These are phyloP conservation scores for Botrytis hyacinthi DNA, from an alignment of 2,329 filamentous ascomycete genomes.

Conservation along the genomic window DNA sequence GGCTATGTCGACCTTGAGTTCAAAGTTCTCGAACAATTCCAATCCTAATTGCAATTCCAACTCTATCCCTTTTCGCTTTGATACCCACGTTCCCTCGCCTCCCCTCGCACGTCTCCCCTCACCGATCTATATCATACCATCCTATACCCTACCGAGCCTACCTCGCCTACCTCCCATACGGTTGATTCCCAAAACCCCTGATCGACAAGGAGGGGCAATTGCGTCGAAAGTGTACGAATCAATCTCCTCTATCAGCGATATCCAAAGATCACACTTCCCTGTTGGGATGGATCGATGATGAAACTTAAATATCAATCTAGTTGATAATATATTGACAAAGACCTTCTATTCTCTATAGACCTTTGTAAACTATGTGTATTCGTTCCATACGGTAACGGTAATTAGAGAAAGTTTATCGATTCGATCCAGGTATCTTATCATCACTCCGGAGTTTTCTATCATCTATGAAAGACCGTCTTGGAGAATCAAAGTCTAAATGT, in stretches of 20 bases:
- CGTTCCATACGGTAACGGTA: background rate
- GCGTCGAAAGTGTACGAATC: background rate
- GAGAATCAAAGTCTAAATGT: background rate
- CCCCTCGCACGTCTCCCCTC: conserved; percentile 6
- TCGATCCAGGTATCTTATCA: background rate
- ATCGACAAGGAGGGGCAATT: conserved; percentile 12
- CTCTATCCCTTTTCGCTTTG: background rate
- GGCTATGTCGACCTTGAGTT: background rate
- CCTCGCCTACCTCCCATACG: background rate
- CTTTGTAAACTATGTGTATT: no score
- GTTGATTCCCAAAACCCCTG: conserved; percentile 3
- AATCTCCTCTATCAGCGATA: background rate
- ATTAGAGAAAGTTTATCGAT: background rate
- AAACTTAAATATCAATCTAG: background rate
- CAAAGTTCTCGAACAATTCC: background rate
- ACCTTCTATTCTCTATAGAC: background rate
- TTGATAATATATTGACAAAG: background rate
- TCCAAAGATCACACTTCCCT: background rate
- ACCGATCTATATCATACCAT: background rate
- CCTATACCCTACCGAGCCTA: background rate
- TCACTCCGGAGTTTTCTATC: background rate
- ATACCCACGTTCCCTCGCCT: background rate
- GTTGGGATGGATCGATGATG: background rate
- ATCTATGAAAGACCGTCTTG: background rate
- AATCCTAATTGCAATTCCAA: background rate